A percentile compares a stretch with the other conserved stretches of the same genome.
Evolutionary conservation across 1,139 yeast genomes (phyloP).

Genomic region (Magnusiomyces paraingens): DNA sequence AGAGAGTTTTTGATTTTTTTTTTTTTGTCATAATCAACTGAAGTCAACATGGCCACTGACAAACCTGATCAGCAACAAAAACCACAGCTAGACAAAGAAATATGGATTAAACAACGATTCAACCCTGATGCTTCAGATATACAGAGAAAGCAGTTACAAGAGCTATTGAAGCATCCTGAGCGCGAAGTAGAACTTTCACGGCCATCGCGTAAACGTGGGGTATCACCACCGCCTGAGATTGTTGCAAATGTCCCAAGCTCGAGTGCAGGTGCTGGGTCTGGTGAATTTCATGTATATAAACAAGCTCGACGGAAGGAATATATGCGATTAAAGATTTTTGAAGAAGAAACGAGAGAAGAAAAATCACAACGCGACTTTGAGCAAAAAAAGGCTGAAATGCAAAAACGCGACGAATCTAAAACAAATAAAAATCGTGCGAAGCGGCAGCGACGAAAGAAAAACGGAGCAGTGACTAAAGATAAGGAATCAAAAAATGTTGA

Average conservation of each 20-base stretch:
- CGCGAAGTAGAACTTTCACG: conserved; percentile 16
- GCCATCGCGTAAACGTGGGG: conserved; percentile 10
- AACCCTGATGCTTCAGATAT: conserved; percentile 19
- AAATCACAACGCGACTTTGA: conserved; percentile 26
- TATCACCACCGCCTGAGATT: conserved; percentile 23
- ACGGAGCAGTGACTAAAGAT: background rate
- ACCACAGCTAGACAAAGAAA: conserved; percentile 4
- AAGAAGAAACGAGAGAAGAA: conserved; percentile 24
- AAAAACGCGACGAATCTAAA: conserved; percentile 24
- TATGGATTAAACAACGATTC: conserved; percentile 8
- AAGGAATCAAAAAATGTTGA: background rate
- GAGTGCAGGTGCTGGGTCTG: conserved; percentile 37
- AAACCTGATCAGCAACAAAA: conserved; percentile 7
- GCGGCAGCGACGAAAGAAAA: conserved; percentile 17
- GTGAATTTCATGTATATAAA: conserved; percentile 36
- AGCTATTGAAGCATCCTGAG: conserved; percentile 22
- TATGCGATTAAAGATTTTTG: conserved; percentile 26
- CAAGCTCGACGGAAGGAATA: conserved; percentile 31
- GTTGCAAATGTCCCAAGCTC: conserved; percentile 29
- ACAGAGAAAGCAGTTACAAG: conserved; percentile 24
- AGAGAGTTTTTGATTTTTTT: background rate
- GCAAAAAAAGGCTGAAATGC: conserved; percentile 17
- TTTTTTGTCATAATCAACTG: background rate
- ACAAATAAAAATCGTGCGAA: conserved; percentile 29
- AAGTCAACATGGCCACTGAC: conserved; percentile 1